These are phyloP conservation scores for Fusarium burgessii DNA, from an alignment of 2,329 filamentous ascomycete genomes.

Conservation along the genomic window DNA sequence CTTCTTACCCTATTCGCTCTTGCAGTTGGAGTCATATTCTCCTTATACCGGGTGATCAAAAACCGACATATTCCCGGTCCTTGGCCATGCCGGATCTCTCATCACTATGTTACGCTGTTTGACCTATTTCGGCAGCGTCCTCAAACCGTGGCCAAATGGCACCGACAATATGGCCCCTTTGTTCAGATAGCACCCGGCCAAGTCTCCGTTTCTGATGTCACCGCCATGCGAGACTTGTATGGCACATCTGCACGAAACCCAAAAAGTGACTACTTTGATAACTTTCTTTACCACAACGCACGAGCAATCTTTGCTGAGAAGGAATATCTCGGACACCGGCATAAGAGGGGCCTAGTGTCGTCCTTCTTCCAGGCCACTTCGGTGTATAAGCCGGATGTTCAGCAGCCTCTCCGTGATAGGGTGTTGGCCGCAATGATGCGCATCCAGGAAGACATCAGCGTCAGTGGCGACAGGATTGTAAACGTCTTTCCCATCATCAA, in stretches of 20 bases:
- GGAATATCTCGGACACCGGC: not conserved
- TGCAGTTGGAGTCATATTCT: not conserved
- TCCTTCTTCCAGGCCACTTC: not conserved
- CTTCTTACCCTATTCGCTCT: not conserved
- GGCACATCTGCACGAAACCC: not conserved
- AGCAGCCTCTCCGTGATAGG: not conserved
- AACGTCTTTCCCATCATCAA: not conserved
- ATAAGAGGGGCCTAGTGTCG: not conserved
- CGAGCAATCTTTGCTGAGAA: not conserved
- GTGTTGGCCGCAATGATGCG: not conserved
- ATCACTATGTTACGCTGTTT: constrained; percentile 6
- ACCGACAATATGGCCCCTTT: not conserved
- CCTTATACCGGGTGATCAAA: not conserved
- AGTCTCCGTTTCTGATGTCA: constrained; percentile 1
- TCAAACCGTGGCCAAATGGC: constrained; percentile 2
- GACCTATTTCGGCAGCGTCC: not conserved
- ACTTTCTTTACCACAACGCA: not conserved
- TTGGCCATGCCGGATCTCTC: not conserved
- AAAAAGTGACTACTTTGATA: constrained; percentile 1
- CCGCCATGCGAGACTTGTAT: constrained; percentile 1
- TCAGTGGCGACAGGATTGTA: not conserved
- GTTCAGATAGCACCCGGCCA: not conserved
- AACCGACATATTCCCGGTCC: constrained; percentile 1
- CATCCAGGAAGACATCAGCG: not conserved
- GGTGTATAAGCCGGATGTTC: not conserved